Conservation (phyloP, 441 rosid species). For the Adansonia grandidieri region DNA sequence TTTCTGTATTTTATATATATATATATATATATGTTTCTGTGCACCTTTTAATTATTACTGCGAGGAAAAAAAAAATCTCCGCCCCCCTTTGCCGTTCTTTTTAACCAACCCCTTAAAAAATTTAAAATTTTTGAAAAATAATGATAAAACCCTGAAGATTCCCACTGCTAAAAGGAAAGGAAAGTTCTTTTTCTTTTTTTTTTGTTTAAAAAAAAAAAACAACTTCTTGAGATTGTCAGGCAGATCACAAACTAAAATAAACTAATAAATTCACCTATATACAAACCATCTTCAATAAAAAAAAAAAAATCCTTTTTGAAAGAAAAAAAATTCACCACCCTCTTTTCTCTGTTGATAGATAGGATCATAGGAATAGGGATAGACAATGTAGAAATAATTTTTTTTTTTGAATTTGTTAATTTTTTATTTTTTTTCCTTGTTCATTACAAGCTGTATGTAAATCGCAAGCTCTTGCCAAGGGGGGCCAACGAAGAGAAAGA, state of each 20-base stretch:
- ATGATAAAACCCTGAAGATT: slow-evolving; percentile 46
- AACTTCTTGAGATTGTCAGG: slow-evolving; percentile 75
- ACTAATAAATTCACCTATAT: slow-evolving; percentile 39
- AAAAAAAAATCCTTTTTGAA: slow-evolving; percentile 41
- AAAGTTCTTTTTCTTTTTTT: too few species aligned
- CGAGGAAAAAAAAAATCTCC: not conserved
- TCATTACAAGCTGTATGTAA: slow-evolving; percentile 33
- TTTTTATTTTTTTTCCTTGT: slow-evolving; percentile 7
- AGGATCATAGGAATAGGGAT: slow-evolving; percentile 13
- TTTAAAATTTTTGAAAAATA: not conserved
- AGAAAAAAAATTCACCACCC: slow-evolving; percentile 47
- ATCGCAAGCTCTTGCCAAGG: slow-evolving; percentile 10
- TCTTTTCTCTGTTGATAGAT: slow-evolving; percentile 7
- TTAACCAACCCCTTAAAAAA: not conserved
- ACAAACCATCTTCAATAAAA: slow-evolving; percentile 41
- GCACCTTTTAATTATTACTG: slow-evolving; percentile 44
- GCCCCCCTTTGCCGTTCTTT: not conserved
- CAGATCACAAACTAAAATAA: slow-evolving; percentile 52
- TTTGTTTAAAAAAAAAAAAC: slow-evolving; percentile 30
- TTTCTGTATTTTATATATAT: not conserved
- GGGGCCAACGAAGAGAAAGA: slow-evolving; percentile 11
- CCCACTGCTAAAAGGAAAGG: slow-evolving; percentile 43
- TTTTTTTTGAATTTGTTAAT: slow-evolving; percentile 14
- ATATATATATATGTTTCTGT: slow-evolving; percentile 43
- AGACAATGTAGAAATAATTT: not conserved